phyloP scores from a whole-genome alignment of 2,329 filamentous ascomycete species.

The Rutstroemia sp. region DNA sequence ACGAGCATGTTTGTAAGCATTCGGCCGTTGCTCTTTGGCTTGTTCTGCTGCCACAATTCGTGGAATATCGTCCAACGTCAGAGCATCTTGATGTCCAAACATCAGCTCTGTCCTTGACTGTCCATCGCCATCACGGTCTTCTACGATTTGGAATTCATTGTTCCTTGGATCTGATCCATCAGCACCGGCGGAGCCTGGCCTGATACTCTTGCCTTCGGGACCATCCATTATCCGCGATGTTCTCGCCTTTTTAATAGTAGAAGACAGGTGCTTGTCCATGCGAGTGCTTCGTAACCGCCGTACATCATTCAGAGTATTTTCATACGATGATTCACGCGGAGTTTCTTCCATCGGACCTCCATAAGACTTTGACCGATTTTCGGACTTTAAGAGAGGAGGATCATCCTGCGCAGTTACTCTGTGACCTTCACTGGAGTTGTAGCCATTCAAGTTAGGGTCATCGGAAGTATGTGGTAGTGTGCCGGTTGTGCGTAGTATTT shows the following conservation, averaged over 20 bases:
- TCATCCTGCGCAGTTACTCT: conserved; percentile 42
- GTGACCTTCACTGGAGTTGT: conserved; percentile 60
- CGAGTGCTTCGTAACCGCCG: conserved; percentile 84
- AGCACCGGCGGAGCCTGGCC: conserved; percentile 65
- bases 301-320: conserved; percentile 94
- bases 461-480: conserved; percentile 70
- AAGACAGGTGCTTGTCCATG: conserved; percentile 89
- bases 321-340: conserved; percentile 69
- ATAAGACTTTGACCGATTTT: conserved; percentile 68
- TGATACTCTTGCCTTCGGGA: conserved; percentile 58
- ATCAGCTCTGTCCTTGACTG: conserved; percentile 71
- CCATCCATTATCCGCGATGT: conserved; percentile 91
- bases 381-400: conserved; percentile 50
- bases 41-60: conserved; percentile 94
- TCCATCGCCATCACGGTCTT: conserved; percentile 64
- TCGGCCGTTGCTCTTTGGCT: conserved; percentile 80
- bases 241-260: conserved; percentile 82
- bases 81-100: conserved; percentile 82
- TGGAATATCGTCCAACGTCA: conserved; percentile 93
- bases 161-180: conserved; percentile 46
- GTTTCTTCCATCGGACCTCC: conserved; percentile 53
- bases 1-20: conserved; percentile 68
- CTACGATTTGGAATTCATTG: conserved; percentile 67
- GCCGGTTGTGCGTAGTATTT: conserved; percentile 77
- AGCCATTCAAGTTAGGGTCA: conserved; percentile 60